Conservation (phyloP, 805 yeast species). For the Yarrowia porcina region DNA sequence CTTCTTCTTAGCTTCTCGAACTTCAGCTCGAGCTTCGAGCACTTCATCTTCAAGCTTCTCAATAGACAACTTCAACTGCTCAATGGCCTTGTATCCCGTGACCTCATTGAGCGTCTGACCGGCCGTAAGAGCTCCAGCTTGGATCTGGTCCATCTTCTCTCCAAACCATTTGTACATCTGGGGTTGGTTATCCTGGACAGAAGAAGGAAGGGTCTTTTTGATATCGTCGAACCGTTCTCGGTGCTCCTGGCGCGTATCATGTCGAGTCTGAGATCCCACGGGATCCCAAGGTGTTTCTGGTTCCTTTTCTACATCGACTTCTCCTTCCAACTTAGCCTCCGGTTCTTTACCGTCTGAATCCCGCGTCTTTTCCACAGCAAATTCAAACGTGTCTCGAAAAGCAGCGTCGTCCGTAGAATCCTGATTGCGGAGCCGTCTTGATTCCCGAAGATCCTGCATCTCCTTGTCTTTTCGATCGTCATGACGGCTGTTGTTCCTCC, state of each 20-base stretch:
- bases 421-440: not conserved
- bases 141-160: conserved; percentile 37
- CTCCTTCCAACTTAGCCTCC: not conserved
- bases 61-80: conserved; percentile 61
- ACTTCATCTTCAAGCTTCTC: conserved; percentile 52
- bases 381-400: not conserved
- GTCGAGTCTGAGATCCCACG: not conserved
- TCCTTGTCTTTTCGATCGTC: not conserved
- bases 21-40: conserved; percentile 46
- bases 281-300: not conserved
- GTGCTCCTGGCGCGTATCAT: not conserved
- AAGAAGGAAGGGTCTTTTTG: conserved; percentile 6
- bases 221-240: conserved; percentile 2
- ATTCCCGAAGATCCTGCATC: not conserved
- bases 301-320: not conserved
- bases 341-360: not conserved
- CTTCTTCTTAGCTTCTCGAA: conserved; percentile 47
- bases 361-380: not conserved
- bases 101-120: conserved; percentile 74
- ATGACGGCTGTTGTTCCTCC: not conserved
- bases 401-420: not conserved
- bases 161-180: conserved; percentile 31
- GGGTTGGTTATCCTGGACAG: conserved; percentile 1
- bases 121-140: conserved; percentile 38
- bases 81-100: conserved; percentile 86